phyloP scores from a whole-genome alignment of 768 basidiomycete species.

The Tulasnella sp. region DNA sequence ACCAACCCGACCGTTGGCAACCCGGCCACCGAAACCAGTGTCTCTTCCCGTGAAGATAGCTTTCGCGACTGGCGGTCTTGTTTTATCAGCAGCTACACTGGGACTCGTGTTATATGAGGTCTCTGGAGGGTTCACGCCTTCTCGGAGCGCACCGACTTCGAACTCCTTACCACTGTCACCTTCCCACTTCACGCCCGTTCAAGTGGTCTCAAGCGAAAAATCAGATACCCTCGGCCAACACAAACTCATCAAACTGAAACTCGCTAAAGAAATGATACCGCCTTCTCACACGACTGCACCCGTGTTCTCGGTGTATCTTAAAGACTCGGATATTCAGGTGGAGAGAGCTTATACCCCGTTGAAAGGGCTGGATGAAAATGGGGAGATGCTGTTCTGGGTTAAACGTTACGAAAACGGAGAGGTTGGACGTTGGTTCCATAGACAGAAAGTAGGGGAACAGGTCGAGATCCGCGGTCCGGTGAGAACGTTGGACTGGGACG shows the following conservation, averaged over 20 bases:
- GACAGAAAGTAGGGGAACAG: conserved; percentile 59
- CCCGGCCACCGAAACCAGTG: background rate
- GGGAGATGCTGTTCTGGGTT: conserved; percentile 72
- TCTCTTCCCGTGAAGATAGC: conserved; percentile 12
- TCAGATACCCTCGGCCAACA: conserved; percentile 53
- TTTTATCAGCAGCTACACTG: conserved; percentile 6
- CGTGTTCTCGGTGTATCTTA: conserved; percentile 76
- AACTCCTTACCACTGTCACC: conserved; percentile 37
- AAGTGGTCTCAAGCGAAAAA: conserved; percentile 44
- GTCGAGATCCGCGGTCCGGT: conserved; percentile 77
- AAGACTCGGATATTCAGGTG: conserved; percentile 85
- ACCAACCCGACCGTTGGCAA: background rate
- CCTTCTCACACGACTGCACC: conserved; percentile 36
- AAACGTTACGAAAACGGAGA: conserved; percentile 68
- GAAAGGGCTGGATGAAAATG: conserved; percentile 61
- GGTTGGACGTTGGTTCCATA: conserved; percentile 78
- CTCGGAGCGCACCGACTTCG: conserved; percentile 32
- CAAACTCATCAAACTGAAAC: conserved; percentile 59
- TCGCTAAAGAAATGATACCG: conserved; percentile 45
- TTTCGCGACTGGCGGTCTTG: conserved; percentile 8
- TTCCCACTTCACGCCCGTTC: conserved; percentile 53
- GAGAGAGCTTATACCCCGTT: conserved; percentile 83
- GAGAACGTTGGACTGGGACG: conserved; percentile 57
- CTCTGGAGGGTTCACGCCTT: conserved; percentile 27
- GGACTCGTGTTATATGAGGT: conserved; percentile 17